Evolutionary conservation across 768 basidiomycete genomes (phyloP), one percentile per base, ranked within the genome.

Genomic region (Artomyces pyxidatus): DNA sequence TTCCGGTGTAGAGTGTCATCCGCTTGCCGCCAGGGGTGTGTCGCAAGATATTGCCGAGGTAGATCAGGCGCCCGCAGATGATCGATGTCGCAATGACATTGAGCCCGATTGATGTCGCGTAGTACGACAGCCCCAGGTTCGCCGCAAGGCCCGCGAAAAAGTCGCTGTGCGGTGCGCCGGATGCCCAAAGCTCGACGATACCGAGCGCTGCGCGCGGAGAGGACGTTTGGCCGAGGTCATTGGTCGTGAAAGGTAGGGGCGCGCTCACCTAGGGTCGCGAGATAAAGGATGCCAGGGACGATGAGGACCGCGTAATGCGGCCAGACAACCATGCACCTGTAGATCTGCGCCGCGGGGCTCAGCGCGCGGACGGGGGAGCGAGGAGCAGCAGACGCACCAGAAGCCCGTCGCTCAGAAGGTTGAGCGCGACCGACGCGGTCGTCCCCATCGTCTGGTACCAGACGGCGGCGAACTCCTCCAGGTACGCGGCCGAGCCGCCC

Each of bases 241-340:
- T n/a, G 6, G 26, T 21, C 27, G 27, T 4, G 26, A 9, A 23
- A 11, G 21, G 26, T 8, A 40, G 12, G 21, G 26, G 45, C 11
- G 4, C 3, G 21, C 53, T 19, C 37, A 58, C 54, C 50, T 21
- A 58, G 41, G 23, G 44, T 50, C 12, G 46, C 54, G 25, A 59
- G 26, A 43, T 57, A 59, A 11, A 57, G 35, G 38, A 59, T 23
- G 27, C 50, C 41, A 8, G 58, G 58, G 42, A 59, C 41, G 6
- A 39, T 47, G 49, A 59, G 52, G 23, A 59, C 48, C 4, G 30
- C 25, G 22, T 45, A 27, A 29, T 38, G 43, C 1, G 55, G 45
- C 59, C 67, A 71, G 37, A 73, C 57, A 25, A 66, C 58, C 37
- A 54, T 64, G 45, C 65, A 66, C 12, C 69, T 66, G 39, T 68